Evolutionary conservation across 805 yeast species (phyloP).

Genomic region (Starmerella powellii): DNA sequence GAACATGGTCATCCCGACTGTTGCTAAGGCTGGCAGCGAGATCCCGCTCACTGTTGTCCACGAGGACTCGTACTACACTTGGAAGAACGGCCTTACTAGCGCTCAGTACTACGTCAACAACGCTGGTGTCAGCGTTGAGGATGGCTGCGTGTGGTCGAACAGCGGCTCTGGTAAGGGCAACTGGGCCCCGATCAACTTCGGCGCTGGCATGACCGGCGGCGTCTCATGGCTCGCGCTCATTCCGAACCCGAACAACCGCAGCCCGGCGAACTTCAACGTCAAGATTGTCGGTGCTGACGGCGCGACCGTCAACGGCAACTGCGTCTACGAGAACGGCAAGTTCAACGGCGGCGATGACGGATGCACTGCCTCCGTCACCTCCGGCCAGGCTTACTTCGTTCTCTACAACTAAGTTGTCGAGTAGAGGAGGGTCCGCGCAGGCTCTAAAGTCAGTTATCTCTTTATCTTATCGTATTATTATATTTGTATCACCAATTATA

Average conservation of each 20-base stretch:
- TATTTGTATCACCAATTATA: not conserved
- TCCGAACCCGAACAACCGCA: conserved; percentile 83
- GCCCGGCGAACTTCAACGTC: conserved; percentile 59
- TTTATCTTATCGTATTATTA: not conserved
- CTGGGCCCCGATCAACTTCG: conserved; percentile 96
- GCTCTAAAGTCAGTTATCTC: not conserved
- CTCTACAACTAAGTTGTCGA: conserved; percentile 37
- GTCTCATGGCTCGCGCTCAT: conserved; percentile 75
- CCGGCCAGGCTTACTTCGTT: conserved; percentile 75
- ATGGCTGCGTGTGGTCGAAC: conserved; percentile 92
- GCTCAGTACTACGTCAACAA: conserved; percentile 95
- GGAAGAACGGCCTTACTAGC: conserved; percentile 75
- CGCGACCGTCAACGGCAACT: conserved; percentile 53
- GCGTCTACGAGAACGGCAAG: conserved; percentile 67
- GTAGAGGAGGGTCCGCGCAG: not conserved
- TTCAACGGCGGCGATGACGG: conserved; percentile 73
- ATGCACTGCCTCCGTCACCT: conserved; percentile 83
- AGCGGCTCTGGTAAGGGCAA: conserved; percentile 74
- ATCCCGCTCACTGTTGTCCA: conserved; percentile 70
- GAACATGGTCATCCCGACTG: conserved; percentile 93
- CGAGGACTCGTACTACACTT: conserved; percentile 60
- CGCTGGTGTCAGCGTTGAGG: conserved; percentile 81
- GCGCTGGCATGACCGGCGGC: conserved; percentile 72
- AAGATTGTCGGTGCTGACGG: conserved; percentile 65
- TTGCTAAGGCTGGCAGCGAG: conserved; percentile 53